Evolutionary conservation across 1,284 basidiomycete genomes (phyloP).

Genomic region (Peniophora sp.): DNA sequence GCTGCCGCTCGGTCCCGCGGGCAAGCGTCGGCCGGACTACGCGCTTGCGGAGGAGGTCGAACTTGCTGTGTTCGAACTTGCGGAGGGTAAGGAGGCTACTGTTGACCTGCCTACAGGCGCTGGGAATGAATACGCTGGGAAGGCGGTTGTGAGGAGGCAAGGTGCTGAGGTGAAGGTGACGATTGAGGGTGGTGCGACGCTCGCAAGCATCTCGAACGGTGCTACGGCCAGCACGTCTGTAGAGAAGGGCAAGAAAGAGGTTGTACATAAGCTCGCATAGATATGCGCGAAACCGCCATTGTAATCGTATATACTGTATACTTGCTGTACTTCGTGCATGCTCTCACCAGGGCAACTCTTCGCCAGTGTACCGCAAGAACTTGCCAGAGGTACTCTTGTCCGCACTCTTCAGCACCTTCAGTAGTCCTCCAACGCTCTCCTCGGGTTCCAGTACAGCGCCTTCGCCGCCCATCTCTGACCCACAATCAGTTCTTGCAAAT

Average conservation of each 20-base stretch:
- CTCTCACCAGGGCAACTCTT: slow-evolving; percentile 13
- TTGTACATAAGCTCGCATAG: slow-evolving; percentile 7
- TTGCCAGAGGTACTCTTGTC: slow-evolving; percentile 20
- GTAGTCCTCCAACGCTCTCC: slow-evolving; percentile 18
- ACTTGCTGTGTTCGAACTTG: slow-evolving; percentile 45
- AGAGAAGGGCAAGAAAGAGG: slow-evolving; percentile 8
- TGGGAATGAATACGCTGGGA: slow-evolving; percentile 28
- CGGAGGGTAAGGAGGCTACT: slow-evolving; percentile 32
- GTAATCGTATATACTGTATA: too few relatives aligned
- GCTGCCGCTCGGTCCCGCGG: slow-evolving; percentile 47
- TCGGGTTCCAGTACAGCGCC: slow-evolving; percentile 22
- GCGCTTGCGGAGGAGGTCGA: slow-evolving; percentile 45
- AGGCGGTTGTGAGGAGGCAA: slow-evolving; percentile 26
- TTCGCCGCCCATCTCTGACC: slow-evolving; percentile 23
- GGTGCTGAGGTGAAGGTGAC: slow-evolving; percentile 20
- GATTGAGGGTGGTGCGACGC: slow-evolving; percentile 1
- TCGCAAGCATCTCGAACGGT: slow-evolving; percentile 1
- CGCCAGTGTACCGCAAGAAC: slow-evolving; percentile 22
- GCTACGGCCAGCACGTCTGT: background rate
- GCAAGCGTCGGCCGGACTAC: slow-evolving; percentile 58
- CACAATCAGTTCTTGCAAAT: background rate
- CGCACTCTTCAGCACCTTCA: slow-evolving; percentile 17
- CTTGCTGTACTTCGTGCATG: too few relatives aligned
- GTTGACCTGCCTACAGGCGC: slow-evolving; percentile 37
- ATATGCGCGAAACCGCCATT: too few relatives aligned